Conservation (phyloP, 805 yeast genomes). For the Blastobotrys parvus region DNA sequence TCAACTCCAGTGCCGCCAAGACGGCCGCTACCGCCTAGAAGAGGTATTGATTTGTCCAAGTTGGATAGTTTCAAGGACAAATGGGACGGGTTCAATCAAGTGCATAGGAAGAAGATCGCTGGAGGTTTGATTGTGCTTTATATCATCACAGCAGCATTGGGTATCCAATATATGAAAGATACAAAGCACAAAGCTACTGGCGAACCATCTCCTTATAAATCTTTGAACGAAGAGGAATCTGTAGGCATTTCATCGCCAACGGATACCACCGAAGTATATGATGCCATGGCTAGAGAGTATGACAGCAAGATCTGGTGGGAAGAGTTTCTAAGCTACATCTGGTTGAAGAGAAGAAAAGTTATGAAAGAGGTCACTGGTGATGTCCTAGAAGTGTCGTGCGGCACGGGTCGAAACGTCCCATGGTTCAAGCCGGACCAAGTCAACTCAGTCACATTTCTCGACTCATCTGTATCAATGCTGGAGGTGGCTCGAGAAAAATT, state of each 20-base stretch:
- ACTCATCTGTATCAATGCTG: conserved; percentile 81
- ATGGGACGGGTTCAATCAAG: conserved; percentile 11
- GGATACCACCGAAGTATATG: conserved; percentile 64
- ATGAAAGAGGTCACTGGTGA: conserved; percentile 78
- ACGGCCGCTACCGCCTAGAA: neutral
- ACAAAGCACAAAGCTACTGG: conserved; percentile 30
- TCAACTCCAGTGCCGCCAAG: no score
- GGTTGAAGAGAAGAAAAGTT: conserved; percentile 65
- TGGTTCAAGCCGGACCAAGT: conserved; percentile 55
- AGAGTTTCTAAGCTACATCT: conserved; percentile 39
- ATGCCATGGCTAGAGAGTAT: conserved; percentile 67
- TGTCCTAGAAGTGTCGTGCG: conserved; percentile 89
- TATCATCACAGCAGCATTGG: conserved; percentile 16
- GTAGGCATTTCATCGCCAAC: conserved; percentile 51
- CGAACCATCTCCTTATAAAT: conserved; percentile 24
- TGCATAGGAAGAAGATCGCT: conserved; percentile 14
- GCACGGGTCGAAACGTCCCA: conserved; percentile 88
- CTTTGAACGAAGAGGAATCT: conserved; percentile 10
- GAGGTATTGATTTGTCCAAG: conserved; percentile 2
- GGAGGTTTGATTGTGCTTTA: conserved; percentile 17
- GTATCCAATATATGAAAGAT: conserved; percentile 25
- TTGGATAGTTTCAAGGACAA: conserved; percentile 4
- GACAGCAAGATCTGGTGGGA: conserved; percentile 74
- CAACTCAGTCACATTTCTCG: conserved; percentile 73
- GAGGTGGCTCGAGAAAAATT: conserved; percentile 70